Conservation (phyloP, 73 alveolate genomes). For the Durusdinium trenchii region DNA sequence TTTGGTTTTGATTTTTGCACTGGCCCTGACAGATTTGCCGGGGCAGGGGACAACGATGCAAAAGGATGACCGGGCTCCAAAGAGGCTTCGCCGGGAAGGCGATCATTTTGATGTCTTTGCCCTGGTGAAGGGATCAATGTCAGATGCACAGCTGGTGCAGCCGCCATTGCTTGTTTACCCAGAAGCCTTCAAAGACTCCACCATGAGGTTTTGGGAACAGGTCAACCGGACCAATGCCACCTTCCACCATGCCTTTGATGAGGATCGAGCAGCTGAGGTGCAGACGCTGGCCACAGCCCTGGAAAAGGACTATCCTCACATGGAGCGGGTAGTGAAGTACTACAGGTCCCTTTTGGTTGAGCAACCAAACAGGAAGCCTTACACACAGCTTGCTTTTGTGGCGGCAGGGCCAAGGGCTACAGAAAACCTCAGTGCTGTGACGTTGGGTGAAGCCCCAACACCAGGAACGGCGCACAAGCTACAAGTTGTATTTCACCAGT, state of each 20-base stretch:
- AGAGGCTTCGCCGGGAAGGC: background rate
- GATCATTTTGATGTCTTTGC: background rate
- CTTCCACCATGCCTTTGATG: background rate
- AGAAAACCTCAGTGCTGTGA: background rate
- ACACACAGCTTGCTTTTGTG: background rate
- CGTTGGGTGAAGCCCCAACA: background rate
- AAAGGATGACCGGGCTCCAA: background rate
- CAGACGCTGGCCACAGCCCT: background rate
- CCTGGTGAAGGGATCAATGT: background rate
- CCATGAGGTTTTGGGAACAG: background rate
- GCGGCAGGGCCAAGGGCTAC: background rate
- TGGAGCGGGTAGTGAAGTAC: background rate
- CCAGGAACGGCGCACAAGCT: background rate
- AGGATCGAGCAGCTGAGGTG: background rate
- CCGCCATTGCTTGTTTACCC: conserved; percentile 6
- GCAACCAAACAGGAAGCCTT: background rate
- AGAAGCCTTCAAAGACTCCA: background rate
- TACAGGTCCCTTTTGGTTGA: background rate
- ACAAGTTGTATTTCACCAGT: background rate
- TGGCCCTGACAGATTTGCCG: background rate
- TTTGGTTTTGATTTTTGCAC: background rate
- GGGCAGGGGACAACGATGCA: background rate
- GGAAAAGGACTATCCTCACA: background rate
- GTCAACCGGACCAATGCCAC: background rate
- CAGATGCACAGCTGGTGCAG: background rate